phyloP scores from a whole-genome alignment of 306 rosid species.

The Astragalus membranaceus region DNA sequence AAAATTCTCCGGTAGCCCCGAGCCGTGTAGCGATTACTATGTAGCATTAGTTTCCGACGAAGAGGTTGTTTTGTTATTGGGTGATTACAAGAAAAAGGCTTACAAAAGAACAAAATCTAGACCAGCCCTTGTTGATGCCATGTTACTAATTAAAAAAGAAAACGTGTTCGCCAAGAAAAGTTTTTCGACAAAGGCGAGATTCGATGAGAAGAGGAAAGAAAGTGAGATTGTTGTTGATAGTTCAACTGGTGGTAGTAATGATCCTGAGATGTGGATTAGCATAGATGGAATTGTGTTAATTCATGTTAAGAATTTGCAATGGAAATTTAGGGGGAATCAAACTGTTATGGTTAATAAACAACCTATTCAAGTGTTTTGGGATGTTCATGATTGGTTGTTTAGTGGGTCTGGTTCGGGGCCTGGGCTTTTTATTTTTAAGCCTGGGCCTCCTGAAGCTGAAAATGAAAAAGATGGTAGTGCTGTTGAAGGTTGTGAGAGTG shows the following conservation, averaged over 20 bases:
- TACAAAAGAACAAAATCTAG: constrained; percentile 76
- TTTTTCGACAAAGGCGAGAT: constrained; percentile 56
- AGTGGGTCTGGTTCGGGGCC: constrained; percentile 52
- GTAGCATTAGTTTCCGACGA: constrained; percentile 69
- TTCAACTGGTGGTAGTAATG: constrained; percentile 42
- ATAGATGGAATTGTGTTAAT: constrained; percentile 72
- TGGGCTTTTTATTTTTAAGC: constrained; percentile 81
- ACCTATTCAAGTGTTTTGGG: constrained; percentile 84
- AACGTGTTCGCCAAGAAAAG: constrained; percentile 77
- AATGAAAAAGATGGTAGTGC: constrained; percentile 51
- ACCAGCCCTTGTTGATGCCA: constrained; percentile 59
- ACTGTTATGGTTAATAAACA: constrained; percentile 61
- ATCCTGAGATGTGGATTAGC: constrained; percentile 97
- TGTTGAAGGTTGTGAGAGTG: constrained; percentile 46
- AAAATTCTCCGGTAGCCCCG: constrained; percentile 64
- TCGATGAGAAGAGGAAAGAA: constrained; percentile 61
- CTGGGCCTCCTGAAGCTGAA: constrained; percentile 54
- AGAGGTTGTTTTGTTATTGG: constrained; percentile 68
- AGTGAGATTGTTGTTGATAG: constrained; percentile 84
- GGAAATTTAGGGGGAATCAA: constrained; percentile 94
- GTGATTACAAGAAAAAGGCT: constrained; percentile 80
- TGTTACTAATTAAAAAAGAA: constrained; percentile 57
- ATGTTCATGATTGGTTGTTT: constrained; percentile 94
- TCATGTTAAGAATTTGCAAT: constrained; percentile 81
- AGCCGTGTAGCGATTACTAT: constrained; percentile 69